Base-by-base conservation (phyloP, 1,284 basidiomycete genomes). In the Golubevia sp. region DNA sequence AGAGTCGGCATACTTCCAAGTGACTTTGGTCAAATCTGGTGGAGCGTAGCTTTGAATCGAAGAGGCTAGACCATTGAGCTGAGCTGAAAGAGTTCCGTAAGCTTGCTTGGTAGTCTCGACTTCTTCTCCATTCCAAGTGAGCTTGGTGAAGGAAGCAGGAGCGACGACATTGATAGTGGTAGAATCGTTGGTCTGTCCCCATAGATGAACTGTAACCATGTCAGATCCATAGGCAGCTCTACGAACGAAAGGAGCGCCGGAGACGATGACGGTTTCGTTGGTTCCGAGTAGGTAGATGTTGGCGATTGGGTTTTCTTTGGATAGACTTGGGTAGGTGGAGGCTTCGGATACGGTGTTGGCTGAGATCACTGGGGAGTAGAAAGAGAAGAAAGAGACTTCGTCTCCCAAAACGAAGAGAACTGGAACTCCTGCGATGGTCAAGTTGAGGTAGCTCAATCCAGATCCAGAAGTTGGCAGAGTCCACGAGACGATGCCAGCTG, bases 111-210 rank as follows among this genome's bases (percentile, higher is more conserved):
- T 26, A 38, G 34, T 15, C 5, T 24, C 25, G 3, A 52, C 38
- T 3, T 49, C 18, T 7, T 21, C 50, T 2, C 64, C 64, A 48
- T 66, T 66, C 38, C 57, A 66, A n/a, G 62, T 59, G 38, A 66
- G 23, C n/a, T 21, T 27, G 2, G 30, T 58, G 11, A 62, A 51
- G n/a, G 23, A 44, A 18, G 20, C 18, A 2, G 63, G 21, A 4
- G 56, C 62, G n/a, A 66, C 48, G 20, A 64, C 44, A 15, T 58
- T 48, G 1, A 66, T 34, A 6, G 52, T 15, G 6, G 55, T 30
- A 18, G 53, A 44, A 21, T 30, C 55, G 30, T 64, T 66, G 8
- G 60, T 26, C 27, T 58, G 55, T 23, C 64, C 64, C 8, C 25
- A 8, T 25, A 66, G 24, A n/a, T n/a, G 26, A 13, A 66, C 30